A percentile compares a stretch with the other conserved stretches of the same genome.
These are phyloP conservation scores for Ampelomyces quisqualis DNA, from an alignment of 2,329 filamentous ascomycete genomes.

Conservation along the genomic window DNA sequence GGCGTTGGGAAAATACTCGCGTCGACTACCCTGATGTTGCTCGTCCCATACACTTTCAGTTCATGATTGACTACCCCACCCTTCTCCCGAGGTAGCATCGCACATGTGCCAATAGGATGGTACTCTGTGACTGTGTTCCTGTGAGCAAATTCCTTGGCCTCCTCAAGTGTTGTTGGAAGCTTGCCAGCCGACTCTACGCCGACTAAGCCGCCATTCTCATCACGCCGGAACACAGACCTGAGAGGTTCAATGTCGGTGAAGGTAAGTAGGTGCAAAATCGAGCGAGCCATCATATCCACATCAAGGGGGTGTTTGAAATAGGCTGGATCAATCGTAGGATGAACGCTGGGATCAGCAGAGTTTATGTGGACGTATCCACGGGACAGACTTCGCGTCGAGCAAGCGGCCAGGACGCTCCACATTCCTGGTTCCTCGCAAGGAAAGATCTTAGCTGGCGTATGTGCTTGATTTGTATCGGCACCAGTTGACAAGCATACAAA, in stretches of 20 bases:
- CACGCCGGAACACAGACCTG: slow-evolving; percentile 30
- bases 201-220: slow-evolving; percentile 18
- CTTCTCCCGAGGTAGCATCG: slow-evolving; percentile 37
- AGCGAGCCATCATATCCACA: slow-evolving; percentile 44
- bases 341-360: slow-evolving; percentile 37
- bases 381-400: slow-evolving; percentile 40
- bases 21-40: slow-evolving; percentile 33
- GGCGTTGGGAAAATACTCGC: slow-evolving; percentile 31
- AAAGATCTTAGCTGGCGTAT: slow-evolving; percentile 15
- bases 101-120: slow-evolving; percentile 34
- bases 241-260: slow-evolving; percentile 33
- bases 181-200: neutral
- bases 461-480: slow-evolving; percentile 9
- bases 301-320: slow-evolving; percentile 51
- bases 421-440: slow-evolving; percentile 19
- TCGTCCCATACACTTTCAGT: slow-evolving; percentile 34
- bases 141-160: slow-evolving; percentile 22
- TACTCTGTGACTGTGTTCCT: slow-evolving; percentile 30
- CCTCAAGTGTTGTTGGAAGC: slow-evolving; percentile 22
- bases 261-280: slow-evolving; percentile 33
- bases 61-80: slow-evolving; percentile 30
- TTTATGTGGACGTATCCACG: slow-evolving; percentile 47
- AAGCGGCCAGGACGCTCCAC: slow-evolving; percentile 21
- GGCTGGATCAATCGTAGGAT: slow-evolving; percentile 47
- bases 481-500: slow-evolving; percentile 21